phyloP scores from a whole-genome alignment of 306 rosid species.

The Pyrus bretschneideri region DNA sequence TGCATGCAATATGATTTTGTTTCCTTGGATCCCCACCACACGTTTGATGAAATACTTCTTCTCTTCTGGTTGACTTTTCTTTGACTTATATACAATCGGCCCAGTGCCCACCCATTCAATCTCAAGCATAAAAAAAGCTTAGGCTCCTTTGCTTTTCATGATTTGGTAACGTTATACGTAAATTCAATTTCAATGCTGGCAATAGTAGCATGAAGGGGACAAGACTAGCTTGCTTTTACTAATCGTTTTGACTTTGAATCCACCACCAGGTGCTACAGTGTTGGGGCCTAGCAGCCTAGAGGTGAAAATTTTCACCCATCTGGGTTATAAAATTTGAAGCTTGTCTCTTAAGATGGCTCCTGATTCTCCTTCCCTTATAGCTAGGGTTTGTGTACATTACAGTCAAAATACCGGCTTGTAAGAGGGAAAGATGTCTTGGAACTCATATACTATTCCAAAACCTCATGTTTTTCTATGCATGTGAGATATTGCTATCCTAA shows the following conservation, averaged over 20 bases:
- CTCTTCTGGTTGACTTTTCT: constrained; percentile 20
- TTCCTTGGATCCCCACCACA: constrained; percentile 46
- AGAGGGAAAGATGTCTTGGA: too few species aligned
- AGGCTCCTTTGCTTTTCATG: constrained; percentile 14
- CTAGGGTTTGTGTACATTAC: too few species aligned
- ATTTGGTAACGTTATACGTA: background rate
- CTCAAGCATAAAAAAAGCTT: constrained; percentile 10
- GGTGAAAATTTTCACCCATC: background rate
- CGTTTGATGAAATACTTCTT: background rate
- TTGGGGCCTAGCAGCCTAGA: background rate
- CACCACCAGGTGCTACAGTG: background rate
- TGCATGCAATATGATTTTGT: constrained; percentile 44
- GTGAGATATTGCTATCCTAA: too few species aligned
- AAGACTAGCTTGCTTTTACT: background rate
- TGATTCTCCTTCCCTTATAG: background rate
- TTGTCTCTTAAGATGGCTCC: background rate
- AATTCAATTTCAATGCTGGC: background rate
- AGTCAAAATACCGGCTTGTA: too few species aligned
- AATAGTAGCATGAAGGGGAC: background rate
- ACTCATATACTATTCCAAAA: too few species aligned
- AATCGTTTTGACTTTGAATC: background rate
- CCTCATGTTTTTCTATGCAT: too few species aligned
- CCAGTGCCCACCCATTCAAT: background rate
- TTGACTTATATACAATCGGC: background rate
- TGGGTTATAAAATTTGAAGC: background rate